Base-by-base conservation (phyloP, 2,329 filamentous ascomycete species). In the Dryadomyces quercus-mongolicae region DNA sequence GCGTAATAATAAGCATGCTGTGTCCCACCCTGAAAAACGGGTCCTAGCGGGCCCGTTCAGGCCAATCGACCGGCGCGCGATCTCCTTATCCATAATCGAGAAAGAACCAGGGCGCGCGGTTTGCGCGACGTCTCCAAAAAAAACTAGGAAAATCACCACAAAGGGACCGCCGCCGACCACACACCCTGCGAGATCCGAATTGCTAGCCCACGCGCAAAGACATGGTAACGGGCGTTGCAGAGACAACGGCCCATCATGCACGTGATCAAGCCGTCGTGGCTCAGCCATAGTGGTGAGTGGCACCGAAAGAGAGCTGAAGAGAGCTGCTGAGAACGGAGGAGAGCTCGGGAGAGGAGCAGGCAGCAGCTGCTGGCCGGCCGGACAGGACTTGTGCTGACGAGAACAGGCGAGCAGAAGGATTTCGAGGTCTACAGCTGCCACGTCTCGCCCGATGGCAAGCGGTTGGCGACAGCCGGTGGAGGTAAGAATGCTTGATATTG, bases 341-440 rank as follows among this genome's bases (percentile, higher is more conserved):
- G 31, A 16, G 34, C 22, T n/a, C 21, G 5, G 10, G 15, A 9
- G 18, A 44, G 10, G 40, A 43, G 40, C 40, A 12, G 40, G 40
- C 8, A 43, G 10, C 8, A 43, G 16, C 42, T 44, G 18, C 12
- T 40, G 36, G 36, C 36, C 8, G 36, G 36, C 15, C 15, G 36
- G 36, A 31, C 25, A 40, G 36, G 36, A 40, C 8, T 4, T 16
- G 36, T 13, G 36, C 10, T 18, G 13, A 44, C 8, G 12, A 44
- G 42, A 44, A 12, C 57, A 88, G 86, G 92, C 67, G 93, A 98
- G 74, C 88, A 95, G 68, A 97, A 96, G 67, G 91, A 97, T 68
- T 95, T 94, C 66, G 93, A 98, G 71, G 92, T 97, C 61, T 98
- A 97, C 74, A 95, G 89, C 72, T 97, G 92, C 69, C 88, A 97